Evolutionary conservation across 176 grass and related monocot genomes (phyloP).

Genomic region (Aechmea fasciata): DNA sequence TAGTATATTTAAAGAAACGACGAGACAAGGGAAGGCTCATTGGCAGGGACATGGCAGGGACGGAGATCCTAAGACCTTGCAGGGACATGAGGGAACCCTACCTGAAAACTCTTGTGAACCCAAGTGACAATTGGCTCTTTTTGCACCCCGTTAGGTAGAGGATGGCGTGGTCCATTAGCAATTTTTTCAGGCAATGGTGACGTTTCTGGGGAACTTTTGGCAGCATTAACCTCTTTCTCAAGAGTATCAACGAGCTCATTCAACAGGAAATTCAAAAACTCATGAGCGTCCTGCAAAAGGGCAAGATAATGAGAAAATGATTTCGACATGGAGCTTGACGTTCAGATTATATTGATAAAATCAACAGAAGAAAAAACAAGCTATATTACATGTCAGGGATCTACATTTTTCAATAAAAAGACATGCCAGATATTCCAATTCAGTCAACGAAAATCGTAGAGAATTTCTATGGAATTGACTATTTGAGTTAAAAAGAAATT

Average conservation of each 20-base stretch:
- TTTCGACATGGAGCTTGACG: background rate
- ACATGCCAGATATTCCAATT: background rate
- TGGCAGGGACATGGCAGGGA: too few relatives aligned
- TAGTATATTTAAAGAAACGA: too few relatives aligned
- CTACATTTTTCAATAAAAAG: background rate
- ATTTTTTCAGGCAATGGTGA: conserved; percentile 8
- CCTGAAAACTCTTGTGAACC: conserved; percentile 29
- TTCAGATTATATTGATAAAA: conserved; percentile 1
- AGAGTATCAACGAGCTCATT: conserved; percentile 31
- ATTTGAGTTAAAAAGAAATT: too few relatives aligned
- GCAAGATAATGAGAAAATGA: background rate
- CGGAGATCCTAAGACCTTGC: too few relatives aligned
- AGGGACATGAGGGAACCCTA: background rate
- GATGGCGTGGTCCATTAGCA: conserved; percentile 15
- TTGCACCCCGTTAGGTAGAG: conserved; percentile 6
- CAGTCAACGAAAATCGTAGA: background rate
- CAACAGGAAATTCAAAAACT: conserved; percentile 27
- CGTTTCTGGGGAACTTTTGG: conserved; percentile 6
- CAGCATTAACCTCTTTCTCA: conserved; percentile 22
- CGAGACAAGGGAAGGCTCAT: too few relatives aligned
- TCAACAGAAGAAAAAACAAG: background rate
- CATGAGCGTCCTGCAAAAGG: conserved; percentile 25
- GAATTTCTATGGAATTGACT: background rate
- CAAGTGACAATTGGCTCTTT: conserved; percentile 22
- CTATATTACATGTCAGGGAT: background rate